phyloP scores from a whole-genome alignment of 768 basidiomycete genomes.

The Amanita pallidorosea region DNA sequence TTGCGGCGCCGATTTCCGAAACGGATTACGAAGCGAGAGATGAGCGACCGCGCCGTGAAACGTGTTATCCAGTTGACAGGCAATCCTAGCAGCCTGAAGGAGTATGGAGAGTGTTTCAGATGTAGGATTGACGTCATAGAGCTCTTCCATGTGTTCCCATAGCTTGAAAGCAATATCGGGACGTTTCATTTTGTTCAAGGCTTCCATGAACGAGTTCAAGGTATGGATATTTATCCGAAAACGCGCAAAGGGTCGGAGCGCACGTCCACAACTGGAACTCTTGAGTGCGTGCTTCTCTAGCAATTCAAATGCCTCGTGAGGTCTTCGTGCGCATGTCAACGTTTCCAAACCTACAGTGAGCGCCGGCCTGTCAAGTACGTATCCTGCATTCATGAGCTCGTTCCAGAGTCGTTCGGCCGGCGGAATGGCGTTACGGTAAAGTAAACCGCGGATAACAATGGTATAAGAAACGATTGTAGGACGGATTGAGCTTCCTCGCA shows the following conservation, averaged over 20 bases:
- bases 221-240: conserved; percentile 15
- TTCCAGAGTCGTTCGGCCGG: conserved; percentile 35
- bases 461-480: conserved; percentile 41
- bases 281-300: conserved; percentile 28
- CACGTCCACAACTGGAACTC: not conserved
- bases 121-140: conserved; percentile 52
- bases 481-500: conserved; percentile 17
- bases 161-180: conserved; percentile 55
- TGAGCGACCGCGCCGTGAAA: conserved; percentile 39
- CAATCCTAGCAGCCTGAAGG: conserved; percentile 47
- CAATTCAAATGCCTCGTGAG: conserved; percentile 38
- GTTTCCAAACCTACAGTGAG: conserved; percentile 42
- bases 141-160: conserved; percentile 52
- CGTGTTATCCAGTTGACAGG: conserved; percentile 39
- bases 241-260: not conserved
- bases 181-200: conserved; percentile 39
- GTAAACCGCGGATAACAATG: conserved; percentile 40
- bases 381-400: conserved; percentile 21
- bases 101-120: conserved; percentile 46
- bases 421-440: conserved; percentile 27
- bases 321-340: conserved; percentile 29
- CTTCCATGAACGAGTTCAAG: conserved; percentile 34
- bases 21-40: conserved; percentile 25
- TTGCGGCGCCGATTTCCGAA: conserved; percentile 11
- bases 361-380: conserved; percentile 33